These are phyloP conservation scores for Tolypocladium guangdongense DNA, from an alignment of 2,329 filamentous ascomycete species.

Conservation along the genomic window DNA sequence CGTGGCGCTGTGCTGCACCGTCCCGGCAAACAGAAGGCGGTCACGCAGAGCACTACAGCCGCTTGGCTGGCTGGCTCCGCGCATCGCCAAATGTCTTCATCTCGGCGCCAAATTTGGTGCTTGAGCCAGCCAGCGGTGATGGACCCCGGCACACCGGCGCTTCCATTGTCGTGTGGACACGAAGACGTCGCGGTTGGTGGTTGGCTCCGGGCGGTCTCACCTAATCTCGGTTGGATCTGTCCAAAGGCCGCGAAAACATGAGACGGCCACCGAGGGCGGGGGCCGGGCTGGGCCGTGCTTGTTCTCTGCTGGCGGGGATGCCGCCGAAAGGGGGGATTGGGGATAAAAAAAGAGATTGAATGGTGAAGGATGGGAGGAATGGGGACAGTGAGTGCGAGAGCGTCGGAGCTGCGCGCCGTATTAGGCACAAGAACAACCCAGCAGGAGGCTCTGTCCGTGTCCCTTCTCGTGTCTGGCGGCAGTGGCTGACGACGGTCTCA, in stretches of 20 bases:
- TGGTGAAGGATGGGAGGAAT: background rate
- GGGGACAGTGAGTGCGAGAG: background rate
- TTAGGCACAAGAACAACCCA: background rate
- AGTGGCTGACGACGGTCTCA: background rate
- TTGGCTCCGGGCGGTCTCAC: background rate
- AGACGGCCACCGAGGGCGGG: background rate
- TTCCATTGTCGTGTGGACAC: background rate
- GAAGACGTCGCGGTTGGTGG: background rate
- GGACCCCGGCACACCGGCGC: background rate
- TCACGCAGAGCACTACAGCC: background rate
- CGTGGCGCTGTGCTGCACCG: background rate
- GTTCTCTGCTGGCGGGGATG: background rate
- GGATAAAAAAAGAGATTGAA: background rate
- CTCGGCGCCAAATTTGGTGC: background rate
- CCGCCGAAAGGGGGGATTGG: no score
- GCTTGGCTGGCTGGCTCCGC: background rate
- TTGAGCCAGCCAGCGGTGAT: background rate
- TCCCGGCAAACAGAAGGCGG: background rate
- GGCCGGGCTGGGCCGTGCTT: background rate
- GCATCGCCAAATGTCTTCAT: background rate
- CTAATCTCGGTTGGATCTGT: conserved; percentile 4
- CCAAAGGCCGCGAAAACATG: background rate
- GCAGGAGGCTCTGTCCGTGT: background rate
- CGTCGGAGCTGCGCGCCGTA: no score
- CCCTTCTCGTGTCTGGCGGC: background rate